Evolutionary conservation across 2,329 filamentous ascomycete species (phyloP).

Genomic region (Trichoderma arundinaceum): DNA sequence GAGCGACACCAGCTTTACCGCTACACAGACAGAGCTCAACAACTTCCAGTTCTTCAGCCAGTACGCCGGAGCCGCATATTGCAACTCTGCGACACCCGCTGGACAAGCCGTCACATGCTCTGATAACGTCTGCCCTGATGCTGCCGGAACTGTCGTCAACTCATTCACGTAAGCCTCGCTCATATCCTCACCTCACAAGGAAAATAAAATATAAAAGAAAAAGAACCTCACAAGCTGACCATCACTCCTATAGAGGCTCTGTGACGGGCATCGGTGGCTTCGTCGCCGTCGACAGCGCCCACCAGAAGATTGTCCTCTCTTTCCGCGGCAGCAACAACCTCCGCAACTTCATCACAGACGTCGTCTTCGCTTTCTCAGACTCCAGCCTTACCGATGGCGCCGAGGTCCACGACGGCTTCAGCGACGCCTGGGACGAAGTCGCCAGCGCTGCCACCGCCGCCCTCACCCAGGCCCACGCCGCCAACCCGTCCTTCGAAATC

Average conservation of each 20-base stretch:
- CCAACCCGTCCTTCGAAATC: slow-evolving; percentile 59
- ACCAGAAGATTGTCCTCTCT: slow-evolving; percentile 62
- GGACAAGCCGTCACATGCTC: slow-evolving; percentile 52
- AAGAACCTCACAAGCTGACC: not conserved
- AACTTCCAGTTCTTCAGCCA: slow-evolving; percentile 57
- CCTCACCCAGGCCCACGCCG: slow-evolving; percentile 50
- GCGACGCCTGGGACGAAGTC: slow-evolving; percentile 63
- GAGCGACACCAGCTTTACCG: slow-evolving; percentile 14
- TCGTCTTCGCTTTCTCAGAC: slow-evolving; percentile 42
- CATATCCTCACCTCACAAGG: not conserved
- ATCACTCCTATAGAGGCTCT: slow-evolving; percentile 43
- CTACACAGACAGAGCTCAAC: slow-evolving; percentile 42
- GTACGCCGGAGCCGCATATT: slow-evolving; percentile 60
- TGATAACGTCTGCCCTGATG: slow-evolving; percentile 50
- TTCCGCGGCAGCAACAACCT: slow-evolving; percentile 64
- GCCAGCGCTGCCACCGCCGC: slow-evolving; percentile 48
- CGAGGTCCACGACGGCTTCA: slow-evolving; percentile 63
- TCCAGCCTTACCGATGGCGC: slow-evolving; percentile 51
- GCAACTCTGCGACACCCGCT: slow-evolving; percentile 52
- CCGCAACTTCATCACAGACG: slow-evolving; percentile 67
- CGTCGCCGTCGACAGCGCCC: slow-evolving; percentile 55
- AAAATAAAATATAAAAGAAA: not conserved
- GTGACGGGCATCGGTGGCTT: slow-evolving; percentile 56
- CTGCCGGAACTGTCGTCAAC: slow-evolving; percentile 52
- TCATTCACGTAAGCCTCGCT: slow-evolving; percentile 48